A percentile compares a stretch with the other conserved stretches of the same genome.
These are phyloP conservation scores for Rhamnella rubrinervis DNA, from an alignment of 331 rosid species.

Conservation along the genomic window DNA sequence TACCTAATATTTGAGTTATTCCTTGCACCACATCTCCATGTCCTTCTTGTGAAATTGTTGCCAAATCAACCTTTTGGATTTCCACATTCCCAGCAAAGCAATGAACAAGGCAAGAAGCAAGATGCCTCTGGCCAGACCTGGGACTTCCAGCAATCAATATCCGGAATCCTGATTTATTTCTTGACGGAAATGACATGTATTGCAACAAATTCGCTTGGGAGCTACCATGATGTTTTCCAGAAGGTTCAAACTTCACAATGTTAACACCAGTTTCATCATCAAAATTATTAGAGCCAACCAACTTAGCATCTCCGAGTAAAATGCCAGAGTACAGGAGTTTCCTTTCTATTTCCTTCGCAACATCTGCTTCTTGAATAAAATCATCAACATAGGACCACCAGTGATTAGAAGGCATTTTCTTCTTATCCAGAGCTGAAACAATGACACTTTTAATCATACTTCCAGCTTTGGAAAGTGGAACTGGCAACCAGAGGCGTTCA, in stretches of 20 bases:
- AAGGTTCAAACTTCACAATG: slow-evolving; percentile 26
- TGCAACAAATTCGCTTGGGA: slow-evolving; percentile 33
- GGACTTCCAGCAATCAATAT: slow-evolving; percentile 78
- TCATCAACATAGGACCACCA: slow-evolving; percentile 86
- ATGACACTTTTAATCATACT: slow-evolving; percentile 58
- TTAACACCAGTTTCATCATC: slow-evolving; percentile 28
- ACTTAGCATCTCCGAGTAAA: slow-evolving; percentile 43
- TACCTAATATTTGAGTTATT: slow-evolving; percentile 78
- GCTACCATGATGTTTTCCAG: slow-evolving; percentile 39
- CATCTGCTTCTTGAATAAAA: slow-evolving; percentile 58
- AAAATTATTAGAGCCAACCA: slow-evolving; percentile 36
- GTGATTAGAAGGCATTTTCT: slow-evolving; percentile 48
- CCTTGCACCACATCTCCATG: slow-evolving; percentile 87
- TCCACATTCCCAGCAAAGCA: slow-evolving; percentile 76
- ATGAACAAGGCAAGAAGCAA: slow-evolving; percentile 90
- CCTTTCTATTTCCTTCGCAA: slow-evolving; percentile 61
- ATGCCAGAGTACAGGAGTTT: slow-evolving; percentile 61
- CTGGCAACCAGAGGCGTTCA: slow-evolving; percentile 73
- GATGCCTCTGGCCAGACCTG: slow-evolving; percentile 88
- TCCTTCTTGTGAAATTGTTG: slow-evolving; percentile 92
- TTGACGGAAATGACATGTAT: slow-evolving; percentile 34
- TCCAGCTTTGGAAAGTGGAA: slow-evolving; percentile 61
- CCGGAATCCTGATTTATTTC: slow-evolving; percentile 62
- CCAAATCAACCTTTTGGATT: slow-evolving; percentile 86
- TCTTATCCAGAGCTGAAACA: slow-evolving; percentile 59